Conservation (phyloP, 345 rosid species). For the Heritiera littoralis region DNA sequence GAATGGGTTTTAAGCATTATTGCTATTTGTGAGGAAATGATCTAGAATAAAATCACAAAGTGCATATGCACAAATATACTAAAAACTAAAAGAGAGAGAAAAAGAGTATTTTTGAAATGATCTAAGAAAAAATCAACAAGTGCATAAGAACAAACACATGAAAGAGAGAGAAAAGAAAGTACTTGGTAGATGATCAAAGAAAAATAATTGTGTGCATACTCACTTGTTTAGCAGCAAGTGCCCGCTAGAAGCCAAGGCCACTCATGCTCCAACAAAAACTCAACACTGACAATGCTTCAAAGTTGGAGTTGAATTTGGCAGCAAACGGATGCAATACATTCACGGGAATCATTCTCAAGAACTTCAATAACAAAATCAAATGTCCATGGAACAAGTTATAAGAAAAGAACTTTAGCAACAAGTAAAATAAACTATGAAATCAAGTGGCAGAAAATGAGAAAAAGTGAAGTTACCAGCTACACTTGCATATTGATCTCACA, state of each 20-base stretch:
- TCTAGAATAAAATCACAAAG: background rate
- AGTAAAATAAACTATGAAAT: slow-evolving; percentile 6
- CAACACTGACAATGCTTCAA: slow-evolving; percentile 56
- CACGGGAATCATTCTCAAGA: slow-evolving; percentile 54
- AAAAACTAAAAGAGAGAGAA: background rate
- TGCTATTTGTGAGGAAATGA: background rate
- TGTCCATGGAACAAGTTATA: slow-evolving; percentile 2
- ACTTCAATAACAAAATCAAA: slow-evolving; percentile 36
- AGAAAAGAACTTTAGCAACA: background rate
- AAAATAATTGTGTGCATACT: slow-evolving; percentile 24
- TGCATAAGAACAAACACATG: background rate
- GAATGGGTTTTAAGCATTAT: slow-evolving; percentile 5
- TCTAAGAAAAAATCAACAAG: too few species aligned
- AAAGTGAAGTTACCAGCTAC: slow-evolving; percentile 45
- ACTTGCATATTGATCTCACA: slow-evolving; percentile 64
- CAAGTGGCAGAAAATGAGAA: slow-evolving; percentile 22
- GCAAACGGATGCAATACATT: slow-evolving; percentile 61
- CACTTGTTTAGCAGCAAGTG: slow-evolving; percentile 68
- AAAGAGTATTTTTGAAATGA: background rate
- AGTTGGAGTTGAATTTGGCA: slow-evolving; percentile 62
- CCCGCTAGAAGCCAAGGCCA: slow-evolving; percentile 72
- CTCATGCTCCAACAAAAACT: slow-evolving; percentile 70
- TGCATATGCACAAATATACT: background rate
- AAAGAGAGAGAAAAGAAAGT: too few species aligned
- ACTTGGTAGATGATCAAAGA: background rate